Percentiles rank a stretch among this genome's conserved stretches.
Conservation (phyloP, 2,329 filamentous ascomycete species). For the Fusarium equiseti region DNA sequence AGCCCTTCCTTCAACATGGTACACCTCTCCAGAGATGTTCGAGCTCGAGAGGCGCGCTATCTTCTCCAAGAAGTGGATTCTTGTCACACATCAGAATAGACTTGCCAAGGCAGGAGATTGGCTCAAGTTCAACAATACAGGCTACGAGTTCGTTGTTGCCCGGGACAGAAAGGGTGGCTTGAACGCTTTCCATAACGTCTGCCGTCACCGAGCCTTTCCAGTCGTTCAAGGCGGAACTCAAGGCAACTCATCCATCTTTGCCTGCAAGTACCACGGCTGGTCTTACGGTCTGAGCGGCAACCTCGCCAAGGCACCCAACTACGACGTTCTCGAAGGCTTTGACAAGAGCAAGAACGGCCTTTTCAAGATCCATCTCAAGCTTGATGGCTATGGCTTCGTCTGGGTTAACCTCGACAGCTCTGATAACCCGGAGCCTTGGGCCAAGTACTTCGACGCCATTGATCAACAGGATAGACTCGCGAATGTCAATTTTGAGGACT, state of each 20-base stretch:
- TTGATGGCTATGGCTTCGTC: slow-evolving; percentile 66
- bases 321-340: slow-evolving; percentile 65
- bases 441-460: slow-evolving; percentile 61
- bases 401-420: slow-evolving; percentile 68
- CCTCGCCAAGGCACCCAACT: slow-evolving; percentile 69
- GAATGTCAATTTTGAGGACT: slow-evolving; percentile 60
- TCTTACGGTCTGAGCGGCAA: slow-evolving; percentile 69
- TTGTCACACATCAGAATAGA: slow-evolving; percentile 64
- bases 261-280: slow-evolving; percentile 73
- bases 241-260: slow-evolving; percentile 65
- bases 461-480: slow-evolving; percentile 55
- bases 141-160: slow-evolving; percentile 65
- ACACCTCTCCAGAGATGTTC: slow-evolving; percentile 63
- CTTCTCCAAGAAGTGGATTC: slow-evolving; percentile 67
- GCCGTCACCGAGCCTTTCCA: slow-evolving; percentile 70
- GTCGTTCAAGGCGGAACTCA: slow-evolving; percentile 59
- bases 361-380: slow-evolving; percentile 64
- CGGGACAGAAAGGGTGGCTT: slow-evolving; percentile 56
- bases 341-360: slow-evolving; percentile 67
- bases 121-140: slow-evolving; percentile 65
- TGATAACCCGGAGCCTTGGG: slow-evolving; percentile 62
- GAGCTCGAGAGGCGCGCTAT: slow-evolving; percentile 67
- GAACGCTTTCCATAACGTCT: slow-evolving; percentile 73
- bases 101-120: slow-evolving; percentile 67
- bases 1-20: slow-evolving; percentile 65